Evolutionary conservation across 331 rosid genomes (phyloP), one percentile per base, ranked within the genome.

Genomic region (Erythrophleum ivorense): DNA sequence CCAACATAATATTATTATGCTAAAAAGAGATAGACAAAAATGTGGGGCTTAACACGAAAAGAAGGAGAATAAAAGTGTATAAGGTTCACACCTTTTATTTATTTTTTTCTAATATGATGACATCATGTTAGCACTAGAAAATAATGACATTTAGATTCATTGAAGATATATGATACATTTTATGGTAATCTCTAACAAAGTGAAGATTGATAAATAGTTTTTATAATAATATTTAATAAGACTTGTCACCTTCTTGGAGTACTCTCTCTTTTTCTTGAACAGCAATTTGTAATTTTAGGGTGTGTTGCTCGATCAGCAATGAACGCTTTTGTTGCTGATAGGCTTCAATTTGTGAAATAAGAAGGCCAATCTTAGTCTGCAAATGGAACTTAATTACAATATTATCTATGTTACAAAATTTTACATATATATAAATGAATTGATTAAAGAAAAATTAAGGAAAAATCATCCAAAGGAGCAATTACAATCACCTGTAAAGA

Each of bases 191-290:
- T 46, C 13, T 9, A 43, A 43, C 9, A 43, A 43, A 43, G 5
- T 1, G 46, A 5, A 5, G 46, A 7, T 43, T 6, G 2, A 46
- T 46, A 46, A 16, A 18, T 54, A 54, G 16, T 54, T 18, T 46
- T 18, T 1, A 19, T 19, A 16, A 57, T 57, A 57, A 57, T n/a
- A 6, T 7, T 3, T 2, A 13, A 11, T 13, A 15, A 52, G 11
- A 60, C 18, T 6, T 16, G 2, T 18, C 53, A 83, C 86, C 86
- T 77, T 83, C 79, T 77, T 71, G 71, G 2, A 62, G 6, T 18
- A 71, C 3, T 33, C 36, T 52, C 0, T 77, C 52, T 29, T 33
- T 62, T 41, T 59, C 65, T 7, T 0, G 34, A 21, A 0, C 5
- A 21, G 4, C 33, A 0, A 21, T 3, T 21, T 8, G 1, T 9